phyloP scores from a whole-genome alignment of 768 basidiomycete genomes.

The Roridomyces roridus region DNA sequence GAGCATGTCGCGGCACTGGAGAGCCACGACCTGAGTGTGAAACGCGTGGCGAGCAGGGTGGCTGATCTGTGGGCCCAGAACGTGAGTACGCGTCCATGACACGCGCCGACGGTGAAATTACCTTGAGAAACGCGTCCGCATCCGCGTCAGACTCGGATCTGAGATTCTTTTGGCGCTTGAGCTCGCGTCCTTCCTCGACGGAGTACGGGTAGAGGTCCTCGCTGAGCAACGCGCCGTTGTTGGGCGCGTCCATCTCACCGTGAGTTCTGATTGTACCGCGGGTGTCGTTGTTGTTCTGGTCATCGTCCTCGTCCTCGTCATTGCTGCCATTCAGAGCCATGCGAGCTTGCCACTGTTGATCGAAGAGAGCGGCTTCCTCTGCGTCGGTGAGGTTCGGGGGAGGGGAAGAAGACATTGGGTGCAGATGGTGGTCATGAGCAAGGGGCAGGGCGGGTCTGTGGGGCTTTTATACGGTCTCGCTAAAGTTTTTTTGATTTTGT shows the following conservation, averaged over 20 bases:
- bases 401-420: too few species aligned
- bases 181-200: background rate
- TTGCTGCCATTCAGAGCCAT: too few species aligned
- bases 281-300: background rate
- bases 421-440: too few species aligned
- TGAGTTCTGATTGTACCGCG: too few species aligned
- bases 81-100: too few species aligned
- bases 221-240: background rate
- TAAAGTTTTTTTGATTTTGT: too few species aligned
- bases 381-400: too few species aligned
- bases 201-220: background rate
- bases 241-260: background rate
- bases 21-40: background rate
- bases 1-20: background rate
- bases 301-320: too few species aligned
- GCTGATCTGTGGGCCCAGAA: background rate
- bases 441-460: too few species aligned
- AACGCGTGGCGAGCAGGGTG: background rate
- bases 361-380: too few species aligned
- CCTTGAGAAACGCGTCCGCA: background rate
- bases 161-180: constrained; percentile 1
- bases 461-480: too few species aligned
- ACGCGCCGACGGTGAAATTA: background rate
- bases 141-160: background rate
- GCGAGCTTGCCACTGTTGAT: too few species aligned